Evolutionary conservation across 2,329 filamentous ascomycete species (phyloP).

Genomic region (Aspergillus melleus): DNA sequence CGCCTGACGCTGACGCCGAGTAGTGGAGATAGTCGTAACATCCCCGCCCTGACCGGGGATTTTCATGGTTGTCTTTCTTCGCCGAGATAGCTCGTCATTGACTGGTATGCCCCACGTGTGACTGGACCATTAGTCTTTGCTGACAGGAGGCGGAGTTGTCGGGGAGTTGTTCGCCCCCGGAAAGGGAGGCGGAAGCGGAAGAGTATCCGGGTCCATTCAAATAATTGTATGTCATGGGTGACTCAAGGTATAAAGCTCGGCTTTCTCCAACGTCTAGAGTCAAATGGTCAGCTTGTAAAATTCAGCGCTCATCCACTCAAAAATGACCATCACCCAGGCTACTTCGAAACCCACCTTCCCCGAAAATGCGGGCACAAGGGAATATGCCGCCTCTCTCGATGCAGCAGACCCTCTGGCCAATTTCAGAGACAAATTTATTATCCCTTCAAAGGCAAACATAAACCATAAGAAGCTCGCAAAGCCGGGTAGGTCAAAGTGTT

Average conservation of each 20-base stretch:
- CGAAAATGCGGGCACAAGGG: conserved; percentile 30
- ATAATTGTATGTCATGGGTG: neutral
- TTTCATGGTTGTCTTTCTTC: neutral
- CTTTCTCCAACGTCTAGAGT: neutral
- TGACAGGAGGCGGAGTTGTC: neutral
- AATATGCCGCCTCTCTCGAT: conserved; percentile 55
- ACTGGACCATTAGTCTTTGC: neutral
- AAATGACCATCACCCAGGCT: neutral
- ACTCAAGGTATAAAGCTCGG: neutral
- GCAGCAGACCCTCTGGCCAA: conserved; percentile 58
- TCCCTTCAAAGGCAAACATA: conserved; percentile 73
- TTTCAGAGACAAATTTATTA: conserved; percentile 70
- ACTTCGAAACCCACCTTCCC: conserved; percentile 31
- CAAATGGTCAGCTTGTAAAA: neutral
- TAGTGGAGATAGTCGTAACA: neutral
- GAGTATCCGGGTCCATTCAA: conserved; percentile 13
- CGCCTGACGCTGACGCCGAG: neutral
- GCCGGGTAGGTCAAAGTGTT: conserved; percentile 25
- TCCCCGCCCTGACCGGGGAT: neutral
- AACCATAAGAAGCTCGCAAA: conserved; percentile 60
- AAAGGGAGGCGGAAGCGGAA: conserved; percentile 26
- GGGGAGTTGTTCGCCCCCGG: conserved; percentile 6
- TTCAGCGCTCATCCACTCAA: neutral
- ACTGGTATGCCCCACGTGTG: neutral
- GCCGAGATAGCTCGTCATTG: neutral